Evolutionary conservation across 805 yeast genomes (phyloP).

Genomic region (Monosporozyma servazzii): DNA sequence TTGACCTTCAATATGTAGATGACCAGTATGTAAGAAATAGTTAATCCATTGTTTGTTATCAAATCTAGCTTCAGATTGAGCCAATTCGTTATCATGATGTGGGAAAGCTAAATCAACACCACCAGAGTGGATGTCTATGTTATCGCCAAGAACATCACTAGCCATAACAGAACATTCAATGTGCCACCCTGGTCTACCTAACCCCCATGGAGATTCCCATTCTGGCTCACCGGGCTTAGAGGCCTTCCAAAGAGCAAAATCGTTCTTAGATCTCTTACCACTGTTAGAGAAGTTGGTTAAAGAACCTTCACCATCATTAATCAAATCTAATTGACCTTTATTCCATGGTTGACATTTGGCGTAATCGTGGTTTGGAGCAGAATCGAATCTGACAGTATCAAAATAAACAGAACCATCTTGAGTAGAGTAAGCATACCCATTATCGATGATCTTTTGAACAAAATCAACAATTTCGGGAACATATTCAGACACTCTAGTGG

Average conservation of each 20-base stretch:
- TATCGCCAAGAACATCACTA: constrained; percentile 69
- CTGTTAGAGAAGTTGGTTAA: constrained; percentile 38
- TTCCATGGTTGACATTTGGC: constrained; percentile 99
- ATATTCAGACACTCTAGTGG: constrained; percentile 92
- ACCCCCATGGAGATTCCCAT: constrained; percentile 95
- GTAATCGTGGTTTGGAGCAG: constrained; percentile 61
- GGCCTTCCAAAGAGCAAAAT: constrained; percentile 94
- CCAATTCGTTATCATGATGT: constrained; percentile 96
- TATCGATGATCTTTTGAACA: constrained; percentile 62
- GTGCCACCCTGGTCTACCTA: constrained; percentile 99
- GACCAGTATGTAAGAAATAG: constrained; percentile 95
- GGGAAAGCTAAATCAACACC: constrained; percentile 98
- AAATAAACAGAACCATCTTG: constrained; percentile 93
- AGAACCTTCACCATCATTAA: constrained; percentile 93
- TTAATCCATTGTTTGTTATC: constrained; percentile 93
- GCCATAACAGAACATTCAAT: constrained; percentile 99
- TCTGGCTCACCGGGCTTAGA: constrained; percentile 96
- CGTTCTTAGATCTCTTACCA: constrained; percentile 67
- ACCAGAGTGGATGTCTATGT: constrained; percentile 92
- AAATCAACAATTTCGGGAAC: constrained; percentile 83
- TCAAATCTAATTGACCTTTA: constrained; percentile 74
- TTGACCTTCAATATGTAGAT: constrained; percentile 95
- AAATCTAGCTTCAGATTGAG: constrained; percentile 90
- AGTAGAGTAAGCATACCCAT: constrained; percentile 79
- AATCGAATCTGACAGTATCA: constrained; percentile 77